Evolutionary conservation across 805 yeast species (phyloP).

Genomic region (Cyberlindnera xylosilytica): DNA sequence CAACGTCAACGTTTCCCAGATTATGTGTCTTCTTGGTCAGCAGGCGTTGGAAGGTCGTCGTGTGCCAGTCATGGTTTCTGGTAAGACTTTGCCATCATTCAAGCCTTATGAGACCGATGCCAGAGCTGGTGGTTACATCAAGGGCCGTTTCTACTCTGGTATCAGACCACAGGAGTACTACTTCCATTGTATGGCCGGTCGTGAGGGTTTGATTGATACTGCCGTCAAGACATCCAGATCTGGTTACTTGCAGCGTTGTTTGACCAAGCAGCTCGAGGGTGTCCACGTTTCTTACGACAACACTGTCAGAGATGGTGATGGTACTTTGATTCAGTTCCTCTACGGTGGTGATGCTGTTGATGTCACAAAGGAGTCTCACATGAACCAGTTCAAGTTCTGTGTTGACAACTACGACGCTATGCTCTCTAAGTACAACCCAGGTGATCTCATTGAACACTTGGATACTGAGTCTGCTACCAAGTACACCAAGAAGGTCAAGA

Average conservation of each 20-base stretch:
- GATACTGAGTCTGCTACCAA: constrained; percentile 80
- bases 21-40: constrained; percentile 98
- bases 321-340: constrained; percentile 87
- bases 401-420: constrained; percentile 85
- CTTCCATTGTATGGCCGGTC: constrained; percentile 99
- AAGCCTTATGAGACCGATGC: constrained; percentile 96
- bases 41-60: constrained; percentile 99
- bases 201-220: constrained; percentile 99
- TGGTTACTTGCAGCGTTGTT: constrained; percentile 97
- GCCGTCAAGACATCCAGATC: constrained; percentile 98
- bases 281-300: constrained; percentile 92
- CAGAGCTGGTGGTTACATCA: constrained; percentile 97
- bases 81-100: constrained; percentile 95
- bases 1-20: constrained; percentile 96
- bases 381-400: constrained; percentile 92
- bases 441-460: constrained; percentile 62
- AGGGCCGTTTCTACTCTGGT: constrained; percentile 96
- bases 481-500: constrained; percentile 80
- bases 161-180: constrained; percentile 97
- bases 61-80: constrained; percentile 98
- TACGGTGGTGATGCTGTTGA: constrained; percentile 98
- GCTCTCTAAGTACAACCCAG: constrained; percentile 82
- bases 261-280: constrained; percentile 97
- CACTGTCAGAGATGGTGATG: constrained; percentile 94
- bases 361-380: constrained; percentile 89